Base-by-base conservation (phyloP, 1,139 yeast genomes). In the Candida sp. region DNA sequence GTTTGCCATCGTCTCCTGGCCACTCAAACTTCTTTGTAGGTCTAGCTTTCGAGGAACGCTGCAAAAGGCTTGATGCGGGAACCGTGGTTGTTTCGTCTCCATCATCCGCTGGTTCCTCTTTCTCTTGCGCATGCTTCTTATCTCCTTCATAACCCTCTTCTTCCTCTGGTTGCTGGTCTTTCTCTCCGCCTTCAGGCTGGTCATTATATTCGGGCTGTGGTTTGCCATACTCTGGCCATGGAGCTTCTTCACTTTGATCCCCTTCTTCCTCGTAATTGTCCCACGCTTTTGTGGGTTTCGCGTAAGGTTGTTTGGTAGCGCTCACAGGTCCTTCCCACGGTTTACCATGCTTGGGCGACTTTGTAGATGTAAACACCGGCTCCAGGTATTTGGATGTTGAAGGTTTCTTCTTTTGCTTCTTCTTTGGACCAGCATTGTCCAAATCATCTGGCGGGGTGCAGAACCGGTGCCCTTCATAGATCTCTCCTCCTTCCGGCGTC, bases 401-500 rank as follows among this genome's bases (percentile, higher is more conserved):
- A 7, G 31, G 42, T 28, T 28, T 28, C 31, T 28, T 28, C 9
- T 28, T 28, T 28, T n/a, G n/a, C 17, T 17, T 17, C 17, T 17
- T 17, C 17, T 17, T 17, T 17, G 17, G 17, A 17, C 17, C 17
- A 17, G 17, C 2, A 17, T 17, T 2, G n/a, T 11, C 41, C 30
- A 37, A 37, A 1, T 23, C 26, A 37, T 5, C 25, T 26, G 48
- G 48, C 9, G 42, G 41, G 17, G 11, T 22, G 37, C 47, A 44
- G 12, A 34, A 37, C 17, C 35, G 28, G 28, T 39, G 42, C 26
- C 44, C 48, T 12, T 40, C 46, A 30, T 40, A 49, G 1, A 57
- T 53, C 3, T 40, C 28, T 2, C 62, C 65, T 8, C 52, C 46
- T 30, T 50, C 48, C 1, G 63, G 56, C 17, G 51, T 46, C 37